Evolutionary conservation across 2,329 filamentous ascomycete species (phyloP), one percentile per base, ranked within the genome.

Genomic region (Alternaria viburni): DNA sequence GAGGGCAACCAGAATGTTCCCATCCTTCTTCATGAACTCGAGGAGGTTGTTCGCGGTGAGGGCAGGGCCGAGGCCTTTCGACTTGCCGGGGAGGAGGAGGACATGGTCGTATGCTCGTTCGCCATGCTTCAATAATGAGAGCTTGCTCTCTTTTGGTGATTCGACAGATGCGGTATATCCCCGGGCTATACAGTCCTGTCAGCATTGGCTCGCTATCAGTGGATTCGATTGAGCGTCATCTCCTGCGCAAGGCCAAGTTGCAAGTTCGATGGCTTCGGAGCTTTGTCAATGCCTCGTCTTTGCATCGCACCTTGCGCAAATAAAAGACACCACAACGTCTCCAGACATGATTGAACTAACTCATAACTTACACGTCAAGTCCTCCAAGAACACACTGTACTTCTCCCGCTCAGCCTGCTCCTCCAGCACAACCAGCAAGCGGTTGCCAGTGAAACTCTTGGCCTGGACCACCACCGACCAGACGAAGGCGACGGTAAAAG

Each of bases 71-170:
- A 97, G 91, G 65, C 93, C 94, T 87, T 99, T 99, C 30, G 92
- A 89, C 82, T 95, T 97, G 64, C 90, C 89, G 56, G 96, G 96
- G 68, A 98, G 88, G 71, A 99, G 86, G 68, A 98, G 81, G 69
- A 98, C 84, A 82, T 99, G 95, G 82, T 98, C 95, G 82, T 94
- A 98, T 67, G 88, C 89, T 79, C 91, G 89, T 83, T 96, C 93
- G 77, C 95, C 96, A 68, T 96, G 89, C 77, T 89, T 86, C 84
- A 97, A 97, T 69, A 99, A 86, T 55, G 88, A 86, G 73, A 98
- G 92, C 28, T 72, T 74, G 47, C 72, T 72, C 25, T 72, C 63
- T 62, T 79, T 79, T 32, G 77, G 77, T 8, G 93, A 93, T 79
- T 94, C 89, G 79, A 93, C 94, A 41, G 87, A 87, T 71, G 97